A percentile compares a stretch with the other conserved stretches of the same genome.
Conservation (phyloP, 2,329 filamentous ascomycete genomes). For the Aspergillus fischeri region DNA sequence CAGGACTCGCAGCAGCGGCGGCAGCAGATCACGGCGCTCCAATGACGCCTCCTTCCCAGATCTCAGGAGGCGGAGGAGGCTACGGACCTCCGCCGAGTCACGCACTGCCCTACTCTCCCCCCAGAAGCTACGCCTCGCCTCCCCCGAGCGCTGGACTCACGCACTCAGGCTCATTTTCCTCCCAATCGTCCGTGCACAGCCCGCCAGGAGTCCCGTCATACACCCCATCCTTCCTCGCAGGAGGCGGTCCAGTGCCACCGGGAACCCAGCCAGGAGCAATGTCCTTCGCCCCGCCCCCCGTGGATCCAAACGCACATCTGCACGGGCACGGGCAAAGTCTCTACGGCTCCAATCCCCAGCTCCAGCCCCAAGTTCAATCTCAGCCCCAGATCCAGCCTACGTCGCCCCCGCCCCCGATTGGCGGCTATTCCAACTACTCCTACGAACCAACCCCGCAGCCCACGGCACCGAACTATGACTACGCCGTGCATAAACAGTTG, state of each 20-base stretch:
- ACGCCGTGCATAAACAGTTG: constrained; percentile 44
- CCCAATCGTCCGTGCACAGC: constrained; percentile 22
- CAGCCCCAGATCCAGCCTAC: constrained; percentile 17
- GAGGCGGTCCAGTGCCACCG: constrained; percentile 9
- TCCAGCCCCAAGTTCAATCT: constrained; percentile 13
- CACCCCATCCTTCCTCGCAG: constrained; percentile 18
- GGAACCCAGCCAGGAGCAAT: constrained; percentile 20
- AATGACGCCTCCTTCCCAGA: constrained; percentile 29
- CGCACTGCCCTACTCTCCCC: constrained; percentile 20
- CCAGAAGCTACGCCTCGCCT: constrained; percentile 30
- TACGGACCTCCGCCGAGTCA: constrained; percentile 22
- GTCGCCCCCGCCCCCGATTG: constrained; percentile 19
- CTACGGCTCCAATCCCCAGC: constrained; percentile 17
- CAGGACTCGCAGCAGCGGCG: constrained; percentile 41
- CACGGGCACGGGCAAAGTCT: constrained; percentile 28
- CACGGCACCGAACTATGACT: constrained; percentile 26
- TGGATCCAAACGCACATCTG: constrained; percentile 34
- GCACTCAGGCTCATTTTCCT: constrained; percentile 22
- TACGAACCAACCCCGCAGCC: constrained; percentile 34
- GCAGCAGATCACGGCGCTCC: constrained; percentile 35
- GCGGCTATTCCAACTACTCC: constrained; percentile 41
- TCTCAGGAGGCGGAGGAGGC: constrained; percentile 12
- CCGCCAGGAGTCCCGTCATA: constrained; percentile 27
- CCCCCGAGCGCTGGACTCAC: constrained; percentile 33
- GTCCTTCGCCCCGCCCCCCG: constrained; percentile 30